Percentiles rank a stretch among this genome's conserved stretches.
Conservation (phyloP, 2,329 filamentous ascomycete species). For the Paradendryphiella salina region DNA sequence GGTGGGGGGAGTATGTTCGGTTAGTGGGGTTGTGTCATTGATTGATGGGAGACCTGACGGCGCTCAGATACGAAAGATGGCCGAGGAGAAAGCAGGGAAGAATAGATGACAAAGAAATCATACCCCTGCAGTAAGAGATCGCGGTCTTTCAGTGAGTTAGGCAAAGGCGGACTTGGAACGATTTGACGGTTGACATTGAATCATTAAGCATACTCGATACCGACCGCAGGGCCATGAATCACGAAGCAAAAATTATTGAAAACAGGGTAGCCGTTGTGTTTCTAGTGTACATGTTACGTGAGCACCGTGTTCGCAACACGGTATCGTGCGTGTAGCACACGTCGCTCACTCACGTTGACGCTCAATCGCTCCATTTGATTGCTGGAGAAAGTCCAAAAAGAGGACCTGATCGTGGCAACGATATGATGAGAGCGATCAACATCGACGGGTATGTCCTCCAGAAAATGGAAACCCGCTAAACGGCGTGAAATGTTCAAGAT, state of each 20-base stretch:
- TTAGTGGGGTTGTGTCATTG: conserved; percentile 18
- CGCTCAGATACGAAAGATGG: conserved; percentile 4
- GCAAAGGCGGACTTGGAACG: neutral
- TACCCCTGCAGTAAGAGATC: neutral
- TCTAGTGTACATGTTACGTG: too few species aligned
- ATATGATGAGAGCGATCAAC: neutral
- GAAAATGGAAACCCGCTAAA: too few species aligned
- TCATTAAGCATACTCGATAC: too few species aligned
- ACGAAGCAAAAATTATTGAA: too few species aligned
- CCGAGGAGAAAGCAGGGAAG: neutral
- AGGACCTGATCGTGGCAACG: neutral
- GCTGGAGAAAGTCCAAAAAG: too few species aligned
- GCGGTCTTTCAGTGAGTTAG: neutral
- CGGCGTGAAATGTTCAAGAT: neutral
- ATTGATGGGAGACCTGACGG: conserved; percentile 1
- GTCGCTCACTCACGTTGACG: too few species aligned
- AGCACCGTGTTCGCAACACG: too few species aligned
- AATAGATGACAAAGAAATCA: neutral
- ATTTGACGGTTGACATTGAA: neutral
- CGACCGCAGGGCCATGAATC: too few species aligned
- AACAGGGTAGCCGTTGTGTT: too few species aligned
- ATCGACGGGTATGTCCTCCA: neutral
- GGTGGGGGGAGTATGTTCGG: conserved; percentile 51
- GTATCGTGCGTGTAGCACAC: too few species aligned
- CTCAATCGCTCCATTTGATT: too few species aligned